phyloP scores from a whole-genome alignment of 2,329 filamentous ascomycete species.

The Curvularia hawaiiensis region DNA sequence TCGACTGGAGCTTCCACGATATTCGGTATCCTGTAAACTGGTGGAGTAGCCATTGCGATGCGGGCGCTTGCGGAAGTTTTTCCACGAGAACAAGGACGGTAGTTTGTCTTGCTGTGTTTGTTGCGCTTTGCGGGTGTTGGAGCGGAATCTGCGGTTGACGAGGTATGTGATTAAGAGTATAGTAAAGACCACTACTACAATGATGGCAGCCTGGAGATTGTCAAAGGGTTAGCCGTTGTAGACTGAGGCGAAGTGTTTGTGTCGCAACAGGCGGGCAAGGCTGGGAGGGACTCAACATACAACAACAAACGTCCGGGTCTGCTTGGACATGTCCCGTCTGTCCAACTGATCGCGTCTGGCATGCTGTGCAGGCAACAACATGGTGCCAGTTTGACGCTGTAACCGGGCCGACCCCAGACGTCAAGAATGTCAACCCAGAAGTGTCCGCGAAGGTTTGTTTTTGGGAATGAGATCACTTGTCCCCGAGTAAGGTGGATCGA shows the following conservation, averaged over 20 bases:
- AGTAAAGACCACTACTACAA: conserved; percentile 35
- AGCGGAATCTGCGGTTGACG: conserved; percentile 33
- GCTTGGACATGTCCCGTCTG: conserved; percentile 26
- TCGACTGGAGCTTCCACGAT: conserved; percentile 27
- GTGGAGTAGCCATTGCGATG: conserved; percentile 42
- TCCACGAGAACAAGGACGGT: conserved; percentile 41
- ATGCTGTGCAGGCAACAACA: conserved; percentile 36
- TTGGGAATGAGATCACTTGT: conserved; percentile 32
- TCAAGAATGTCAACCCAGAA: conserved; percentile 17
- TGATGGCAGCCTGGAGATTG: conserved; percentile 33
- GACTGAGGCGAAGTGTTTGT: background rate
- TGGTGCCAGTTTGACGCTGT: conserved; percentile 18
- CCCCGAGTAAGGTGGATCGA: conserved; percentile 28
- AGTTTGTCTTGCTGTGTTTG: conserved; percentile 32
- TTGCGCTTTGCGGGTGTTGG: conserved; percentile 16
- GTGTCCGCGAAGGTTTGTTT: conserved; percentile 20
- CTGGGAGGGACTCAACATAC: conserved; percentile 28
- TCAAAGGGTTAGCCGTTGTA: conserved; percentile 17
- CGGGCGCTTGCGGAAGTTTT: conserved; percentile 32
- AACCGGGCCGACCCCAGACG: conserved; percentile 7
- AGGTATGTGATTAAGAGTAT: conserved; percentile 43
- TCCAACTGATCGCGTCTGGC: conserved; percentile 30
- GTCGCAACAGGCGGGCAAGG: background rate
- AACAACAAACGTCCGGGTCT: conserved; percentile 32
- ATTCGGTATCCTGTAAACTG: conserved; percentile 41